Evolutionary conservation across 2,329 filamentous ascomycete species (phyloP).

Genomic region (Sclerotinia minor): DNA sequence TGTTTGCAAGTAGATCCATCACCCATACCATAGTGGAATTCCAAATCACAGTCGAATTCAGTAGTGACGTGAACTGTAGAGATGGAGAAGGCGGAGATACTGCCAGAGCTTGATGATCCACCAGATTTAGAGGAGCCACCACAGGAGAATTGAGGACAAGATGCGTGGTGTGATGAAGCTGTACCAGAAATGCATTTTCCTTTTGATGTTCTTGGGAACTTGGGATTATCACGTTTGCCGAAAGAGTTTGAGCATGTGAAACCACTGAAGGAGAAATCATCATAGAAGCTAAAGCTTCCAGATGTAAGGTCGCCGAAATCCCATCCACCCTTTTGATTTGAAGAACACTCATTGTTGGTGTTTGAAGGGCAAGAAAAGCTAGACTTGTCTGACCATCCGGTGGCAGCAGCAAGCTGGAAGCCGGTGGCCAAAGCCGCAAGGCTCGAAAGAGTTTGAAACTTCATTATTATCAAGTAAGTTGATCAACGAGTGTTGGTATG

Average conservation of each 20-base stretch:
- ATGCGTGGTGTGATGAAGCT: slow-evolving; percentile 47
- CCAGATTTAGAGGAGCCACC: slow-evolving; percentile 40
- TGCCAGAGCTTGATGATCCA: slow-evolving; percentile 28
- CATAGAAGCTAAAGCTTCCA: slow-evolving; percentile 66
- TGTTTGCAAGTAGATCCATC: slow-evolving; percentile 83
- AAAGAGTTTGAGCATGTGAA: slow-evolving; percentile 67
- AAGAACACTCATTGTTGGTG: slow-evolving; percentile 74
- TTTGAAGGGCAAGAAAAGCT: slow-evolving; percentile 69
- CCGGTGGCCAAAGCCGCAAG: slow-evolving; percentile 37
- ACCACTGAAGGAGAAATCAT: slow-evolving; percentile 71
- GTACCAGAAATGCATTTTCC: slow-evolving; percentile 62
- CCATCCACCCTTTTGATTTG: slow-evolving; percentile 69
- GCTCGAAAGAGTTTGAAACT: slow-evolving; percentile 40
- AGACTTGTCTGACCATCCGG: slow-evolving; percentile 51
- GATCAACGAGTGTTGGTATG: slow-evolving; percentile 32
- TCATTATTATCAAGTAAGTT: slow-evolving; percentile 44
- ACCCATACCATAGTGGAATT: slow-evolving; percentile 85
- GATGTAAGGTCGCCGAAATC: slow-evolving; percentile 64
- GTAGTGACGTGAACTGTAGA: slow-evolving; percentile 70
- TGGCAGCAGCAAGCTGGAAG: slow-evolving; percentile 49
- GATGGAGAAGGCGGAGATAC: slow-evolving; percentile 66
- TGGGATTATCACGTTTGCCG: slow-evolving; percentile 56
- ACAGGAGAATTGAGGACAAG: slow-evolving; percentile 60
- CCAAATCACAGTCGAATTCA: slow-evolving; percentile 74
- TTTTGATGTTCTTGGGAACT: slow-evolving; percentile 40